Evolutionary conservation across 2,329 filamentous ascomycete genomes (phyloP).

Genomic region (Pseudonectria buxi): DNA sequence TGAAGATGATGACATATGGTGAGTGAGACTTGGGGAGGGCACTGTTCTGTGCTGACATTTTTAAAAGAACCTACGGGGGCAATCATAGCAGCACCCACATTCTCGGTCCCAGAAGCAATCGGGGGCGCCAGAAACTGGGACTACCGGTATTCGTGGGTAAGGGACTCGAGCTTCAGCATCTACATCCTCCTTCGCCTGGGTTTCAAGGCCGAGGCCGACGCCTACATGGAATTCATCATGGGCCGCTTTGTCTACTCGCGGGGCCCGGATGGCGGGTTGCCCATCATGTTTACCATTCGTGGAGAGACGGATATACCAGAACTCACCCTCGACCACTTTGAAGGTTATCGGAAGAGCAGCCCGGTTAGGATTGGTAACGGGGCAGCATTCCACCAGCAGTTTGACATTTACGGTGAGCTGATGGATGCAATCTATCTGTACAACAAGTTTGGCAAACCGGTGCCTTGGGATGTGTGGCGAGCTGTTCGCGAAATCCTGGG

Average conservation of each 20-base stretch:
- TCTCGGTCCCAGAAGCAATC: conserved; percentile 69
- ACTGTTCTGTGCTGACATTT: conserved; percentile 2
- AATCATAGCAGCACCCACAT: conserved; percentile 69
- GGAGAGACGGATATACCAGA: conserved; percentile 71
- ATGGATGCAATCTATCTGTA: conserved; percentile 73
- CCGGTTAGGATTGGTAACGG: conserved; percentile 74
- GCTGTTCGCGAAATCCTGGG: conserved; percentile 60
- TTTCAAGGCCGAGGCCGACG: conserved; percentile 68
- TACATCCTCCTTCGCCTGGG: conserved; percentile 72
- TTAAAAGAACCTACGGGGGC: conserved; percentile 63
- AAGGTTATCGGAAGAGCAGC: conserved; percentile 63
- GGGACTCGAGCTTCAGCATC: conserved; percentile 71
- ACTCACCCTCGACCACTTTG: conserved; percentile 59
- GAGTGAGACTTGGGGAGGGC: neutral
- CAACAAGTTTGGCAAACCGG: conserved; percentile 72
- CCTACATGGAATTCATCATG: conserved; percentile 73
- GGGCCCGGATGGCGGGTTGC: conserved; percentile 54
- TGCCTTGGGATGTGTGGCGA: conserved; percentile 71
- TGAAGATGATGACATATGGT: conserved; percentile 67
- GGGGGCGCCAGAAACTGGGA: conserved; percentile 64
- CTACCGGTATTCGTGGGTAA: conserved; percentile 72
- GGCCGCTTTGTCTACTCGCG: conserved; percentile 59
- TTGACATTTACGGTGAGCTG: conserved; percentile 74
- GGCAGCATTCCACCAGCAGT: conserved; percentile 68
- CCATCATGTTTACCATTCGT: conserved; percentile 76